Percentiles rank a stretch among this genome's conserved stretches.
Conservation (phyloP, 805 yeast genomes). For the Cyberlindnera mycetangii region DNA sequence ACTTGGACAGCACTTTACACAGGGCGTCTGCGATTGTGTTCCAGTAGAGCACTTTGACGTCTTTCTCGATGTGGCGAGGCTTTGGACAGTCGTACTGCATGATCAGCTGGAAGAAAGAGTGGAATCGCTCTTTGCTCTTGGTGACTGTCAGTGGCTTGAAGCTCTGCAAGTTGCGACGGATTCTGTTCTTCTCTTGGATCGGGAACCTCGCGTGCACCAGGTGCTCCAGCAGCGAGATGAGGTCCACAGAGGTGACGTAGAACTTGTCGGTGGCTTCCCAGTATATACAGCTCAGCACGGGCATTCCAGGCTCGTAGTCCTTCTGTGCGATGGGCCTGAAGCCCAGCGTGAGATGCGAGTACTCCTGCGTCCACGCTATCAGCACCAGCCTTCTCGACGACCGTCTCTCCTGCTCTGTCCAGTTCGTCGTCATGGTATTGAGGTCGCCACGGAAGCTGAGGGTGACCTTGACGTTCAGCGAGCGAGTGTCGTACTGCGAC, state of each 20-base stretch:
- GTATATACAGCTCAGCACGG: conserved; percentile 56
- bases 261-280: conserved; percentile 48
- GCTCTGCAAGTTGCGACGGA: conserved; percentile 63
- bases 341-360: conserved; percentile 34
- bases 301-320: conserved; percentile 37
- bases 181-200: conserved; percentile 68
- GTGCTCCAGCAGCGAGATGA: conserved; percentile 53
- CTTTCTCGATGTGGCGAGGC: conserved; percentile 70
- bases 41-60: conserved; percentile 68
- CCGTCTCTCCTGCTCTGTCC: conserved; percentile 45
- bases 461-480: conserved; percentile 18
- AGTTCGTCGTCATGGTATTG: conserved; percentile 36
- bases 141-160: conserved; percentile 60
- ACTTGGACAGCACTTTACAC: conserved; percentile 56
- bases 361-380: conserved; percentile 38
- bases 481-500: conserved; percentile 1
- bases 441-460: conserved; percentile 18
- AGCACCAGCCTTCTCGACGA: conserved; percentile 46
- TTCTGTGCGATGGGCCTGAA: conserved; percentile 36
- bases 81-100: conserved; percentile 63
- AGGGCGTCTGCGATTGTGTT: conserved; percentile 48
- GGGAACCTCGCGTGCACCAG: conserved; percentile 53
- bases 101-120: conserved; percentile 42
- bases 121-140: conserved; percentile 39
- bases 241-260: conserved; percentile 64